phyloP scores from a whole-genome alignment of 116 monocot species.

The Thalassia testudinum region DNA sequence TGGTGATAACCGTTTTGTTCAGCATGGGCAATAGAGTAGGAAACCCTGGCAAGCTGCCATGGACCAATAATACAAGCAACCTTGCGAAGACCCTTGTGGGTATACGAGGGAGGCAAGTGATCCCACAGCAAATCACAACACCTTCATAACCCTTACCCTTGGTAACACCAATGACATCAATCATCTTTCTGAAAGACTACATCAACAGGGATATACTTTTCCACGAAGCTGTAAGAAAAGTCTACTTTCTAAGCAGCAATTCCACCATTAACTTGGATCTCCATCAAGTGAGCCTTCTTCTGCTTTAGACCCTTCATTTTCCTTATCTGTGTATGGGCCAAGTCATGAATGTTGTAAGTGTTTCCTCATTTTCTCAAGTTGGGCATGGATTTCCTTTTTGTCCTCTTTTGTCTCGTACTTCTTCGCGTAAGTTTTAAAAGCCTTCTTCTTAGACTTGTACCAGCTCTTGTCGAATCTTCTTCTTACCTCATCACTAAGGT shows the following conservation, averaged over 20 bases:
- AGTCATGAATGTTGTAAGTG: slow-evolving; percentile 12
- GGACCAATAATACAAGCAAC: slow-evolving; percentile 21
- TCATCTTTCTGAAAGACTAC: slow-evolving; percentile 9
- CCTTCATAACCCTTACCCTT: slow-evolving; percentile 35
- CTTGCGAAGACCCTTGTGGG: slow-evolving; percentile 17
- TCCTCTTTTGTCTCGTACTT: slow-evolving; percentile 42
- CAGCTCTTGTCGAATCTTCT: slow-evolving; percentile 66
- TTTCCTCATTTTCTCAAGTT: slow-evolving; percentile 68
- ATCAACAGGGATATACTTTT: slow-evolving; percentile 4
- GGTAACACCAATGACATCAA: slow-evolving; percentile 25
- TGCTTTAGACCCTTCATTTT: slow-evolving; percentile 42
- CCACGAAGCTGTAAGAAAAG: slow-evolving; percentile 7
- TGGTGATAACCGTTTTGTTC: slow-evolving; percentile 12
- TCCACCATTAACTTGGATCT: slow-evolving; percentile 26
- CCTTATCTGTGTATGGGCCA: slow-evolving; percentile 52
- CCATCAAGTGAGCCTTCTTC: slow-evolving; percentile 32
- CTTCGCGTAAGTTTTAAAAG: slow-evolving; percentile 38
- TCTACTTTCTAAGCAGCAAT: slow-evolving; percentile 6
- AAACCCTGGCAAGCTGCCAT: slow-evolving; percentile 18
- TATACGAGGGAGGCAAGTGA: slow-evolving; percentile 14
- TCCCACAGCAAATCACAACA: slow-evolving; percentile 25
- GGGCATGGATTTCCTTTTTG: slow-evolving; percentile 42
- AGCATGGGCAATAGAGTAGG: slow-evolving; percentile 10
- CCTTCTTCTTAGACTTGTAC: slow-evolving; percentile 24
- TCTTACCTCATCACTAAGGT: slow-evolving; percentile 47